Base-by-base conservation (phyloP, 306 rosid species). In the Ormosia semicastrata region DNA sequence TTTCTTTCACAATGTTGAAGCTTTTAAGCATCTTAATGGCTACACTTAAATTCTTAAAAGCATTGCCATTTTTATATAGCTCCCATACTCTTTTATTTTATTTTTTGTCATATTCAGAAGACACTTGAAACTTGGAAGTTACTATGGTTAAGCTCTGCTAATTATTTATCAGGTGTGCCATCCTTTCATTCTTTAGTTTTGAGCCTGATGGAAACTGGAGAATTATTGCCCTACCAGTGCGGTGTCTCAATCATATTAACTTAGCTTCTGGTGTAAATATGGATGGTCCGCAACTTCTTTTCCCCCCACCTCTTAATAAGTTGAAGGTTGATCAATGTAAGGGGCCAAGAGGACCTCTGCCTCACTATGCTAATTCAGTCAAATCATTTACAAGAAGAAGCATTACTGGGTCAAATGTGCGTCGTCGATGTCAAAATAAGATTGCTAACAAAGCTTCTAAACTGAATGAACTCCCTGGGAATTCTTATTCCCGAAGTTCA, bases 251-350 rank as follows among this genome's bases (percentile, higher is more conserved):
- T 47, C 88, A 82, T 76, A 50, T 77, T 70, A 84, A 74, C 81
- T 82, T 84, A 73, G 82, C 78, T 64, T 44, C 89, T 58, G 85
- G 78, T 39, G 76, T 79, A 44, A 78, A 81, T 79, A 89, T 88
- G 92, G 92, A 91, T 44, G 84, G 88, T 65, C 70, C 89, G 71
- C 94, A 87, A 74, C 86, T 88, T 76, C 87, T 88, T 86, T 85
- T 64, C 69, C 89, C 88, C 37, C 88, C 87, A 36, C 89, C 92
- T 65, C 66, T 82, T 76, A 87, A 83, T 85, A 78, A 83, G 71
- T 46, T 77, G 71, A 85, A 84, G 85, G 68, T 75, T 59, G 89
- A 82, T 83, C 86, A 59, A 66, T 83, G 86, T 53, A 86, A 79
- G 81, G 83, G 82, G 63, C 68, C 80, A 6, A 84, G 84, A 66